A percentile compares a stretch with the other conserved stretches of the same genome.
Conservation (phyloP, 2,329 filamentous ascomycete genomes). For the Penicillium sumatraense region DNA sequence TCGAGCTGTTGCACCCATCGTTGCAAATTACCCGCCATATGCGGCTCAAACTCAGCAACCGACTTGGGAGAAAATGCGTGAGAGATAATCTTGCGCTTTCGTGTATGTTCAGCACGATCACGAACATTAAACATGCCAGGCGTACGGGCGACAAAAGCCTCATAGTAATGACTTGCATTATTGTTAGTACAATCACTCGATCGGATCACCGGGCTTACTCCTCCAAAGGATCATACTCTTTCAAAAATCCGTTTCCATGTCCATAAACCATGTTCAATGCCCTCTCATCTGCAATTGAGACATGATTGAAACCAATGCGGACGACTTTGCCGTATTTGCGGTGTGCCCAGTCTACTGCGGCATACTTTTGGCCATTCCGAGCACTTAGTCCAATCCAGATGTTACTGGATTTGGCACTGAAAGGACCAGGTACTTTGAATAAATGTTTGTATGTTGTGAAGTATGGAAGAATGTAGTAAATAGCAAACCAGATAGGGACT, state of each 20-base stretch:
- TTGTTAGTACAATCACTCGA: not conserved
- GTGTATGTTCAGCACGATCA: conserved; percentile 37
- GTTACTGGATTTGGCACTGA: conserved; percentile 26
- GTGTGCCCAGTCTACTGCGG: conserved; percentile 51
- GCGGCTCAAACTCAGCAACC: conserved; percentile 36
- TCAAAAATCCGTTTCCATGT: conserved; percentile 41
- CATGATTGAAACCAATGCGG: conserved; percentile 29
- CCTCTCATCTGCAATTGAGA: conserved; percentile 27
- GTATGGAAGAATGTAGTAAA: conserved; percentile 25
- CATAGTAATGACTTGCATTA: conserved; percentile 28
- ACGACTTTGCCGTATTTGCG: conserved; percentile 24
- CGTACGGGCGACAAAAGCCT: conserved; percentile 39
- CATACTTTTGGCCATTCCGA: conserved; percentile 22
- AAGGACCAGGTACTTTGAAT: conserved; percentile 19
- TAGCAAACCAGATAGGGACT: conserved; percentile 13
- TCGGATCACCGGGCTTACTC: too few species aligned
- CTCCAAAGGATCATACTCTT: conserved; percentile 19
- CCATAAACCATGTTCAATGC: conserved; percentile 25
- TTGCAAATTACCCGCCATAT: conserved; percentile 33
- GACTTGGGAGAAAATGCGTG: conserved; percentile 40
- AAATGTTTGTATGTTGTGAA: conserved; percentile 18
- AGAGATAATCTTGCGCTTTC: conserved; percentile 41
- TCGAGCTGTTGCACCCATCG: conserved; percentile 27
- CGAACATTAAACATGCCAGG: conserved; percentile 41
- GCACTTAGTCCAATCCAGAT: conserved; percentile 25